phyloP scores from a whole-genome alignment of 768 basidiomycete genomes.

The Melanogaster broomeanus region DNA sequence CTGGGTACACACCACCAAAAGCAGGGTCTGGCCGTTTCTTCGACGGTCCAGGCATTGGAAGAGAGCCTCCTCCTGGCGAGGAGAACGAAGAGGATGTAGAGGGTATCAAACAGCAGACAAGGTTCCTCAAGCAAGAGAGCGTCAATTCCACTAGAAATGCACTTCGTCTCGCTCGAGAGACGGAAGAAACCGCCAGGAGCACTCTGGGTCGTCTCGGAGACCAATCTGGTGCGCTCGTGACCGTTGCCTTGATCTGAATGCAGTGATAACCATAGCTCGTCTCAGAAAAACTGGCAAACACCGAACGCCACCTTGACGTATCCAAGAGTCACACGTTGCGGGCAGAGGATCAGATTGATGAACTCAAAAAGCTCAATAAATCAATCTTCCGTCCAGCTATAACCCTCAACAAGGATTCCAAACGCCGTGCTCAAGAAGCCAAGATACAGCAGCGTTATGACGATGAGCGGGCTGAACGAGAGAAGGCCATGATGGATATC shows the following conservation, averaged over 20 bases:
- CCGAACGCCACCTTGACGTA: slow-evolving; percentile 92
- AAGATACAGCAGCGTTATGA: slow-evolving; percentile 85
- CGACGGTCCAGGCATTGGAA: slow-evolving; percentile 54
- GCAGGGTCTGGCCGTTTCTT: slow-evolving; percentile 66
- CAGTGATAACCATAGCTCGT: not conserved
- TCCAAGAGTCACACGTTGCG: slow-evolving; percentile 84
- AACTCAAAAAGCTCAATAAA: slow-evolving; percentile 91
- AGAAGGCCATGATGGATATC: slow-evolving; percentile 84
- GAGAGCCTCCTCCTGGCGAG: slow-evolving; percentile 58
- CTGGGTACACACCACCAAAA: slow-evolving; percentile 68
- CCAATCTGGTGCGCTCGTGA: slow-evolving; percentile 78
- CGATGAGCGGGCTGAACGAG: slow-evolving; percentile 80
- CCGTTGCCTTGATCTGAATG: not conserved
- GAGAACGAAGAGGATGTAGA: slow-evolving; percentile 89
- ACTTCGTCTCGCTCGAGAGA: slow-evolving; percentile 89
- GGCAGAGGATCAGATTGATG: slow-evolving; percentile 91
- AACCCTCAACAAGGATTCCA: slow-evolving; percentile 90
- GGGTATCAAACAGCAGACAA: slow-evolving; percentile 91
- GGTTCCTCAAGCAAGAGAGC: slow-evolving; percentile 88
- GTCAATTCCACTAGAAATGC: slow-evolving; percentile 90
- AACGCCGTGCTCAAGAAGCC: slow-evolving; percentile 84
- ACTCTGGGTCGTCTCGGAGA: slow-evolving; percentile 84
- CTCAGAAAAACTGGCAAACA: slow-evolving; percentile 85
- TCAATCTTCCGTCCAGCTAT: slow-evolving; percentile 94
- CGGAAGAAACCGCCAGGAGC: slow-evolving; percentile 90